Evolutionary conservation across 2,329 filamentous ascomycete genomes (phyloP).

Genomic region (Parastagonospora avenae): DNA sequence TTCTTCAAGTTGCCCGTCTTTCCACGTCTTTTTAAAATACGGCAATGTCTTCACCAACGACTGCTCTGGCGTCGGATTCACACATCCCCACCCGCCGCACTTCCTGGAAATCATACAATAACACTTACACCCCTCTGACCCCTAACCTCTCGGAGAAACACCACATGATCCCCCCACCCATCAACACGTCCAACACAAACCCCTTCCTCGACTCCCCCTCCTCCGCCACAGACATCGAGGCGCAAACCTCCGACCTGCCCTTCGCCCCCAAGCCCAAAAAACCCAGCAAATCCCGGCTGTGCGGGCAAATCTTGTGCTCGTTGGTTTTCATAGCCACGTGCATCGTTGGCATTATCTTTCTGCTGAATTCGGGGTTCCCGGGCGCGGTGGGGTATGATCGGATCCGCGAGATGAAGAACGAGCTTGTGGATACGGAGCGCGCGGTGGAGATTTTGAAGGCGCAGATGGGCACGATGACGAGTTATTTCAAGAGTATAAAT

Average conservation of each 20-base stretch:
- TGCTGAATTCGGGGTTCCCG: background rate
- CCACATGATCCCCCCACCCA: background rate
- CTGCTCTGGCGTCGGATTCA: background rate
- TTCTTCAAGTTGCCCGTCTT: too few relatives aligned
- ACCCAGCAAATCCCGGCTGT: background rate
- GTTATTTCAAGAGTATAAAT: background rate
- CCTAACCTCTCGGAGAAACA: background rate
- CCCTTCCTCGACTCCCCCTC: background rate
- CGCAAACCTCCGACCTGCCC: background rate
- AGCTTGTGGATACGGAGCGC: background rate
- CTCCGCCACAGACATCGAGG: background rate
- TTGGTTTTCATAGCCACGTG: background rate
- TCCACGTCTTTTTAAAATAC: too few relatives aligned
- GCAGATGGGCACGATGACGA: background rate
- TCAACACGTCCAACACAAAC: background rate
- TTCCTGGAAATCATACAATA: background rate
- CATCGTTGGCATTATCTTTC: background rate
- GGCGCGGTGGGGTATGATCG: background rate
- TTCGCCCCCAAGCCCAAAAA: too few relatives aligned
- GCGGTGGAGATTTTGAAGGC: background rate
- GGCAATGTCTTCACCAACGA: background rate
- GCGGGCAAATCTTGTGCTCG: background rate
- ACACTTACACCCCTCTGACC: background rate
- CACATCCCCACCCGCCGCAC: background rate
- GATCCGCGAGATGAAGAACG: background rate